Conservation (phyloP, 371 early-diverging fungal species). For the Mortierella sp. region DNA sequence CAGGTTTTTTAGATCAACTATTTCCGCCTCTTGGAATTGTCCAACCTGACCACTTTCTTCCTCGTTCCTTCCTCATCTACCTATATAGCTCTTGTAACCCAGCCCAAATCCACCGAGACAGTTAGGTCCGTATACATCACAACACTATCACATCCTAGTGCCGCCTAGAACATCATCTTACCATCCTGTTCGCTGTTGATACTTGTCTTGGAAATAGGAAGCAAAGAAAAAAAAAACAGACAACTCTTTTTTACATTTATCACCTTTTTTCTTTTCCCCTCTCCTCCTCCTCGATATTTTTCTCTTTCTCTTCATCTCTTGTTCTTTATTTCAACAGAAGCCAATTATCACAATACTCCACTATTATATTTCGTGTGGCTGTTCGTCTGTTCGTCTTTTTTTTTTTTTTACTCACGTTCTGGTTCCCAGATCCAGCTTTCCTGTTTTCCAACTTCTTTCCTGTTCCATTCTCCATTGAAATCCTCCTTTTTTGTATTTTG, state of each 20-base stretch:
- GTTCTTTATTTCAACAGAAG: background rate
- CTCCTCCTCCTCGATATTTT: too few relatives aligned
- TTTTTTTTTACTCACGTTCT: background rate
- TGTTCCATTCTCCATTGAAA: background rate
- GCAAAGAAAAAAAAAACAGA: too few relatives aligned
- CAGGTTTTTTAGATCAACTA: slow-evolving; percentile 2
- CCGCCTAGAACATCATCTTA: too few relatives aligned
- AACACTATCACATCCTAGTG: too few relatives aligned
- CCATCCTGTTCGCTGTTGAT: too few relatives aligned
- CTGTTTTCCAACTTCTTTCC: background rate
- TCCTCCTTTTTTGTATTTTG: background rate
- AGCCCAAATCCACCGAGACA: too few relatives aligned
- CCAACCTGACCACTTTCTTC: slow-evolving; percentile 13
- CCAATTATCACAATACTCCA: background rate
- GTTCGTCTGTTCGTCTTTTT: too few relatives aligned
- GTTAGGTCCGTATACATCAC: background rate
- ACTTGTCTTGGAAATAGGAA: too few relatives aligned
- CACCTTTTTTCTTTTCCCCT: too few relatives aligned
- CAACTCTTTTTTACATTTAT: too few relatives aligned
- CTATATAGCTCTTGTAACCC: background rate
- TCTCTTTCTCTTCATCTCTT: too few relatives aligned
- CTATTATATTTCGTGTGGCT: background rate
- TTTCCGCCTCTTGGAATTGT: slow-evolving; percentile 11
- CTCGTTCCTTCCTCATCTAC: slow-evolving; percentile 2
- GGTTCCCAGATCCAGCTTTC: background rate